A percentile compares a stretch with the other conserved stretches of the same genome.
Evolutionary conservation across 495 filamentous ascomycete genomes (phyloP).

Genomic region (Podospora australis): DNA sequence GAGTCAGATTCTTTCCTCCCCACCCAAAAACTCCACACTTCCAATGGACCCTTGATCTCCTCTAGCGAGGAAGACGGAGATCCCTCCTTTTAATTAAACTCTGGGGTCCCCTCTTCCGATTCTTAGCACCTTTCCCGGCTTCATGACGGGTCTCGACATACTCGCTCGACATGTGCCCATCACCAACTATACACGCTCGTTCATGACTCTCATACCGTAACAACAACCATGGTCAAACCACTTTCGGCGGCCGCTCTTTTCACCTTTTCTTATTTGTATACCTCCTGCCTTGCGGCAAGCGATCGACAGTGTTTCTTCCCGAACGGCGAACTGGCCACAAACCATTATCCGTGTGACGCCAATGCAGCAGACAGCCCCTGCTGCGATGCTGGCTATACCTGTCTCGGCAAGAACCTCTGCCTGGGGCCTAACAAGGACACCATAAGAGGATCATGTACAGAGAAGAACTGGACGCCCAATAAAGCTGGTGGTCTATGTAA

Average conservation of each 20-base stretch:
- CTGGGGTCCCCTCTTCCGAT: no score
- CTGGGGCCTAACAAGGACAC: not conserved
- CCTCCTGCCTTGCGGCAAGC: not conserved
- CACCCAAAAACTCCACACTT: no score
- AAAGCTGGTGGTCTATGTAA: not conserved
- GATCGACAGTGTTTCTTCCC: slow-evolving; percentile 1
- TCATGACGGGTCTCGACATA: not conserved
- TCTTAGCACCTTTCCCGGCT: not conserved
- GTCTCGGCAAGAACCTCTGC: not conserved
- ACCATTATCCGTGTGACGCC: not conserved
- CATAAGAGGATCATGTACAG: not conserved
- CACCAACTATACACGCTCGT: no score
- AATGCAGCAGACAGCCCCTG: not conserved
- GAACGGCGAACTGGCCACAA: not conserved
- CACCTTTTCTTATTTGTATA: not conserved
- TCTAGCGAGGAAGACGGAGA: no score
- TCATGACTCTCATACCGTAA: no score
- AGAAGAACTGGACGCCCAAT: not conserved
- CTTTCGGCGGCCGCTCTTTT: not conserved
- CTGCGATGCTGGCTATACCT: not conserved
- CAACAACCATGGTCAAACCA: no score
- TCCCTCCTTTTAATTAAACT: no score
- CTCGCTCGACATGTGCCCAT: not conserved
- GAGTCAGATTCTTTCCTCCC: no score
- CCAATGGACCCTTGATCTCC: no score